A percentile compares a stretch with the other conserved stretches of the same genome.
phyloP scores from a whole-genome alignment of 2,329 filamentous ascomycete genomes.

The Lachnellula occidentalis region DNA sequence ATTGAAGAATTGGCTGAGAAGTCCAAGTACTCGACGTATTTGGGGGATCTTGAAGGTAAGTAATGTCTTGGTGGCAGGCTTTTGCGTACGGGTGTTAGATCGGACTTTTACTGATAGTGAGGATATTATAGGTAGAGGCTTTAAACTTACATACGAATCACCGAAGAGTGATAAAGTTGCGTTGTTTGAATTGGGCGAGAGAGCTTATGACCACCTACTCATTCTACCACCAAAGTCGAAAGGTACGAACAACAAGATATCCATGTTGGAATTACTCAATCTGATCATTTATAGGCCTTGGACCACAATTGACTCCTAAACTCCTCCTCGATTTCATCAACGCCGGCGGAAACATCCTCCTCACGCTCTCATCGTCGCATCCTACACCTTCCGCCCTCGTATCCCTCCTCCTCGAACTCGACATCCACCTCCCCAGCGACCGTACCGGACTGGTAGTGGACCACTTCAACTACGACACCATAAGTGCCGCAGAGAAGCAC shows the following conservation, averaged over 20 bases:
- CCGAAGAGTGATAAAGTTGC: constrained; percentile 73
- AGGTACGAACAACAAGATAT: constrained; percentile 45
- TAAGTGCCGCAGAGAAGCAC: constrained; percentile 74
- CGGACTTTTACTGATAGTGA: constrained; percentile 5
- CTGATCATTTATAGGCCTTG: constrained; percentile 56
- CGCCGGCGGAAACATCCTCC: constrained; percentile 81
- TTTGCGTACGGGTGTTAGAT: constrained; percentile 13
- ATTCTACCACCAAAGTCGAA: constrained; percentile 87
- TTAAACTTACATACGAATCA: constrained; percentile 72
- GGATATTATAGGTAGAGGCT: constrained; percentile 66
- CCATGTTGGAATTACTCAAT: not conserved
- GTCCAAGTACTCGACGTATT: constrained; percentile 75
- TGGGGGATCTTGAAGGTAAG: constrained; percentile 64
- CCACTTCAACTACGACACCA: constrained; percentile 87
- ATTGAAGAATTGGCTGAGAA: constrained; percentile 79
- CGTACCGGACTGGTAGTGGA: constrained; percentile 83
- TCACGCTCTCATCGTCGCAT: constrained; percentile 70
- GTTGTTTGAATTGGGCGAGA: constrained; percentile 81
- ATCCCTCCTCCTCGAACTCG: constrained; percentile 78
- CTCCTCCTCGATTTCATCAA: constrained; percentile 87
- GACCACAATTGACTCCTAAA: constrained; percentile 81
- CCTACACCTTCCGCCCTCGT: constrained; percentile 68
- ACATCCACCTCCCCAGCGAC: constrained; percentile 81
- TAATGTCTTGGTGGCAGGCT: constrained; percentile 5
- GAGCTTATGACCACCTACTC: constrained; percentile 84